Evolutionary conservation across 2,329 filamentous ascomycete genomes (phyloP).

Genomic region (Fusarium xylarioides): DNA sequence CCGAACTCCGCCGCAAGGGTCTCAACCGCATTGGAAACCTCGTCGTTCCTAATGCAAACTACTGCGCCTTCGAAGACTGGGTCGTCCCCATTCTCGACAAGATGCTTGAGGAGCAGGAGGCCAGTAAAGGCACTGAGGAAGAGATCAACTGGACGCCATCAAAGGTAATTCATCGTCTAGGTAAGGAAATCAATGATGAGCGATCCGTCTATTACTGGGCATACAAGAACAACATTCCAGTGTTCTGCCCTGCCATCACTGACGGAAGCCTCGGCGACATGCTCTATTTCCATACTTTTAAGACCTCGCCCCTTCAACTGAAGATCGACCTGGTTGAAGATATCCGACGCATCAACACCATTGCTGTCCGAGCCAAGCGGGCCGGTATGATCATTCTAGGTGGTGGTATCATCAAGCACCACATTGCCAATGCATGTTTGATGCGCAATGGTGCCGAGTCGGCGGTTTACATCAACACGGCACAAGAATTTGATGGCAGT

Average conservation of each 20-base stretch:
- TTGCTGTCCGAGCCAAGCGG: slow-evolving; percentile 85
- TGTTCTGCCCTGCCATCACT: slow-evolving; percentile 96
- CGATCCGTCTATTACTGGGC: slow-evolving; percentile 97
- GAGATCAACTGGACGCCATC: slow-evolving; percentile 92
- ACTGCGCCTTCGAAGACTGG: slow-evolving; percentile 98
- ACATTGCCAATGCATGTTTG: slow-evolving; percentile 96
- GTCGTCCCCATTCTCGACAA: slow-evolving; percentile 92
- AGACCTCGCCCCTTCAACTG: slow-evolving; percentile 81
- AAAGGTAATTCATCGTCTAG: slow-evolving; percentile 88
- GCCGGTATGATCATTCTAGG: slow-evolving; percentile 96
- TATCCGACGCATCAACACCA: slow-evolving; percentile 90
- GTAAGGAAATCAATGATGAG: slow-evolving; percentile 93
- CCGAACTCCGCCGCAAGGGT: slow-evolving; percentile 81
- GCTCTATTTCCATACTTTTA: slow-evolving; percentile 98
- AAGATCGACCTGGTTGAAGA: slow-evolving; percentile 93
- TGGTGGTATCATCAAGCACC: slow-evolving; percentile 95
- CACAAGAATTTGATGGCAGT: slow-evolving; percentile 95
- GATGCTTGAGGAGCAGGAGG: slow-evolving; percentile 94
- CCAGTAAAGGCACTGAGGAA: slow-evolving; percentile 72
- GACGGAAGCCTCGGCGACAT: slow-evolving; percentile 97
- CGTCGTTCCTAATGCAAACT: slow-evolving; percentile 92
- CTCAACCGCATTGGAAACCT: slow-evolving; percentile 97
- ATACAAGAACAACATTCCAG: slow-evolving; percentile 93
- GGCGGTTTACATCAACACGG: slow-evolving; percentile 97
- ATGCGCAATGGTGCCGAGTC: slow-evolving; percentile 98